Percentiles rank a stretch among this genome's conserved stretches.
phyloP scores from a whole-genome alignment of 768 basidiomycete species.

The Lentinula raphanica region DNA sequence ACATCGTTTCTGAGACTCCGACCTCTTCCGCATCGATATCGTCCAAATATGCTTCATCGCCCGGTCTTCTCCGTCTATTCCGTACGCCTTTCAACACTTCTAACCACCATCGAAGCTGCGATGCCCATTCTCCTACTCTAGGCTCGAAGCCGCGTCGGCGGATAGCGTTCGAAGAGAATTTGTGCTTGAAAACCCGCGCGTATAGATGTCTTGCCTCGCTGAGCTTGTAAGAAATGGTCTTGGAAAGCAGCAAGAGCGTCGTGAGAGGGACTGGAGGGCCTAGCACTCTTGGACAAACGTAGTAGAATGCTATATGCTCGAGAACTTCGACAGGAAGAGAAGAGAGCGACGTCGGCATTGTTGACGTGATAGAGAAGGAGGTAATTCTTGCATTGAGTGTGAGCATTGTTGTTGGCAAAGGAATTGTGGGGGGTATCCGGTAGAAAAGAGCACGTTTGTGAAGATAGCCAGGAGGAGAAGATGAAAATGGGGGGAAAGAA shows the following conservation, averaged over 20 bases:
- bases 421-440: not conserved
- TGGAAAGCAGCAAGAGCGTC: constrained; percentile 44
- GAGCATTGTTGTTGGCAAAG: not conserved
- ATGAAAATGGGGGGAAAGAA: not conserved
- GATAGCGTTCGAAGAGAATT: constrained; percentile 53
- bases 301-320: constrained; percentile 42
- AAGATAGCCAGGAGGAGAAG: not conserved
- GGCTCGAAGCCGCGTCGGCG: constrained; percentile 44
- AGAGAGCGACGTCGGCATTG: constrained; percentile 16
- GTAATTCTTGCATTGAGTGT: not conserved
- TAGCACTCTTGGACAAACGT: constrained; percentile 33
- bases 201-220: constrained; percentile 34
- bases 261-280: constrained; percentile 44
- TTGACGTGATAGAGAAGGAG: not conserved
- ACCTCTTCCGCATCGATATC: constrained; percentile 23
- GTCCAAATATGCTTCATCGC: constrained; percentile 16
- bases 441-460: not conserved
- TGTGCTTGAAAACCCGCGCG: constrained; percentile 46
- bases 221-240: constrained; percentile 33
- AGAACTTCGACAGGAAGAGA: constrained; percentile 42
- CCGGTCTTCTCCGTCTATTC: constrained; percentile 22
- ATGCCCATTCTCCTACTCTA: constrained; percentile 22
- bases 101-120: constrained; percentile 33
- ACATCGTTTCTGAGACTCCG: constrained; percentile 30
- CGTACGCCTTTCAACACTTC: constrained; percentile 36